phyloP scores from a whole-genome alignment of 1,139 yeast genomes.

The Candida sp. region DNA sequence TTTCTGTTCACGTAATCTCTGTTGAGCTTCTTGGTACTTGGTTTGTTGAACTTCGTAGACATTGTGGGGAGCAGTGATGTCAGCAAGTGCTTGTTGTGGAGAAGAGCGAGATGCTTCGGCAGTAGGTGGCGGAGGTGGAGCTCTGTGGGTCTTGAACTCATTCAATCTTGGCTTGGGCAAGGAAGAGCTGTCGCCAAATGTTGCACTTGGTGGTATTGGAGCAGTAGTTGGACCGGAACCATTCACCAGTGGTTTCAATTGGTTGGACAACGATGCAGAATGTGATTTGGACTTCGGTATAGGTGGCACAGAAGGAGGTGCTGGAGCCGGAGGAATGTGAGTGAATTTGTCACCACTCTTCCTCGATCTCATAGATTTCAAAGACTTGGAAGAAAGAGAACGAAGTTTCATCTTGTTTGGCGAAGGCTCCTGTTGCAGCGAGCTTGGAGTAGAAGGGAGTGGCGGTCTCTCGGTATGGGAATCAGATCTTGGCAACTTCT shows the following conservation, averaged over 20 bases:
- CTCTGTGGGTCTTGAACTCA: conserved; percentile 35
- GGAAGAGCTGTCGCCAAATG: conserved; percentile 23
- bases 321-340: conserved; percentile 23
- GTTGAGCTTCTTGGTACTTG: conserved; percentile 15
- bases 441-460: conserved; percentile 5
- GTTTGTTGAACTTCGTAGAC: conserved; percentile 12
- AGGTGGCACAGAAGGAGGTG: conserved; percentile 21
- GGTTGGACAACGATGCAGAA: conserved; percentile 37
- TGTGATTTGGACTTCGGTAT: conserved; percentile 53
- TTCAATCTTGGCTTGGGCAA: conserved; percentile 25
- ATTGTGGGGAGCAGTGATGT: conserved; percentile 12
- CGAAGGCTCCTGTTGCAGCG: conserved; percentile 7
- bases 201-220: conserved; percentile 37
- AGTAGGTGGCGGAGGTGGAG: conserved; percentile 39
- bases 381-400: conserved; percentile 45
- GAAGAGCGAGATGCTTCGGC: conserved; percentile 8
- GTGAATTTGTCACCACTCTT: conserved; percentile 19
- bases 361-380: conserved; percentile 35
- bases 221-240: conserved; percentile 47
- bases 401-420: conserved; percentile 22
- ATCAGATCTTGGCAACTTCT: background rate
- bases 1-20: conserved; percentile 14
- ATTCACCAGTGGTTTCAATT: conserved; percentile 14
- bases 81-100: conserved; percentile 18
- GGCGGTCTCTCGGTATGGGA: conserved; percentile 5